Conservation (phyloP, 2,329 filamentous ascomycete genomes). For the Aspergillus hiratsukae region DNA sequence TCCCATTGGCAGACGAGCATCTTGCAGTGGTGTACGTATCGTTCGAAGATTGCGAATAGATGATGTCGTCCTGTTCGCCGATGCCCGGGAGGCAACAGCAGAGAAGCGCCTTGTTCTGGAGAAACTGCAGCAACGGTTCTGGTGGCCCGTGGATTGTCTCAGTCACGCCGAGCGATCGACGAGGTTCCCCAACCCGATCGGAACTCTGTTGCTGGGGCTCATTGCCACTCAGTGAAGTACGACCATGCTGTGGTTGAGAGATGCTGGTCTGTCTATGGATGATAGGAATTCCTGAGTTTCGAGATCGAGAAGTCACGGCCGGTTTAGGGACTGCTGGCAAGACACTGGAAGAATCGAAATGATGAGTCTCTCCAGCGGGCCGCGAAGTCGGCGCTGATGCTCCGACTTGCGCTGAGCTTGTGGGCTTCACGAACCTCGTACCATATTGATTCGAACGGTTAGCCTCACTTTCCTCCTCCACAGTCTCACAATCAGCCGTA, state of each 20-base stretch:
- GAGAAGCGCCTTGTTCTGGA: constrained; percentile 1
- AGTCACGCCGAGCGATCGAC: constrained; percentile 3
- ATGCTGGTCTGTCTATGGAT: not conserved
- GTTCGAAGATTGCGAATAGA: constrained; percentile 9
- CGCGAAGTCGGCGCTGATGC: not conserved
- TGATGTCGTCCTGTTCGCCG: not conserved
- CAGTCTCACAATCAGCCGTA: constrained; percentile 12
- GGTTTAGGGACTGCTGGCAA: not conserved
- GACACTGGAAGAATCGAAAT: not conserved
- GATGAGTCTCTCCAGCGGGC: not conserved
- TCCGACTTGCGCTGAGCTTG: not conserved
- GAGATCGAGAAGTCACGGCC: not conserved
- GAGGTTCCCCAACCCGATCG: not conserved
- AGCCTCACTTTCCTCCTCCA: not conserved
- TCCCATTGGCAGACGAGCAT: constrained; percentile 2
- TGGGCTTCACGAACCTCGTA: not conserved
- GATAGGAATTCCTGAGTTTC: not conserved
- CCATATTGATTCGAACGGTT: not conserved
- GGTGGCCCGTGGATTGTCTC: not conserved
- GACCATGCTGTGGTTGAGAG: not conserved
- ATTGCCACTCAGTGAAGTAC: not conserved
- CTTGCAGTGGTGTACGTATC: constrained; percentile 15
- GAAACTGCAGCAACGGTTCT: constrained; percentile 2
- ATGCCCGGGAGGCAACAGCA: constrained; percentile 4
- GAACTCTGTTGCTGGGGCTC: not conserved